Percentiles rank a stretch among this genome's conserved stretches.
Conservation (phyloP, 1,139 yeast species). For the Sugiyamaella neomexicana region DNA sequence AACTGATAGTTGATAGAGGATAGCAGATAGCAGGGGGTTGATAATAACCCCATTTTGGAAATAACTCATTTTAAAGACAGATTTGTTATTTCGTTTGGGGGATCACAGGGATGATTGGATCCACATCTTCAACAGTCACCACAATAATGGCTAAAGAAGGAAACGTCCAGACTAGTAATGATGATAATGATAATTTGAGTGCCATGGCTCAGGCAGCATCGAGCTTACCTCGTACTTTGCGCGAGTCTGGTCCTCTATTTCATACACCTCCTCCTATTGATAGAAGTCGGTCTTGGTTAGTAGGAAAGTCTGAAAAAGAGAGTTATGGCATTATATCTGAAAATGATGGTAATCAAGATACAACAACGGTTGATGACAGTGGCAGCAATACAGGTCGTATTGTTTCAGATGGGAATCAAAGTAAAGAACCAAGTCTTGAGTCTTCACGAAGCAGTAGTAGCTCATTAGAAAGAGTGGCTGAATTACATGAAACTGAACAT, state of each 20-base stretch:
- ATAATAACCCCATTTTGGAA: neutral
- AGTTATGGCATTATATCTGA: slow-evolving; percentile 27
- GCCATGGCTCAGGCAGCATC: slow-evolving; percentile 15
- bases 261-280: slow-evolving; percentile 34
- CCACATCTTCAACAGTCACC: neutral
- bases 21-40: neutral
- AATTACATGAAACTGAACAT: slow-evolving; percentile 4
- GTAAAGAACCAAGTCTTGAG: slow-evolving; percentile 10
- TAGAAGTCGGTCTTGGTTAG: slow-evolving; percentile 27
- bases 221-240: neutral
- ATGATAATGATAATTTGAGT: slow-evolving; percentile 5
- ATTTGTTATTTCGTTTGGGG: neutral
- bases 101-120: neutral
- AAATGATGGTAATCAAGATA: neutral
- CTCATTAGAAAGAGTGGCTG: slow-evolving; percentile 12
- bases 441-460: slow-evolving; percentile 13
- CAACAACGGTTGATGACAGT: neutral
- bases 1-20: no score
- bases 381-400: neutral
- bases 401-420: neutral
- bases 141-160: neutral
- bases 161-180: neutral
- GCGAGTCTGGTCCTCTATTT: slow-evolving; percentile 18
- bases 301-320: slow-evolving; percentile 29
- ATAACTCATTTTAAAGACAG: neutral